Evolutionary conservation across 257 asterid species (phyloP).

Genomic region (Phtheirospermum japonicum): DNA sequence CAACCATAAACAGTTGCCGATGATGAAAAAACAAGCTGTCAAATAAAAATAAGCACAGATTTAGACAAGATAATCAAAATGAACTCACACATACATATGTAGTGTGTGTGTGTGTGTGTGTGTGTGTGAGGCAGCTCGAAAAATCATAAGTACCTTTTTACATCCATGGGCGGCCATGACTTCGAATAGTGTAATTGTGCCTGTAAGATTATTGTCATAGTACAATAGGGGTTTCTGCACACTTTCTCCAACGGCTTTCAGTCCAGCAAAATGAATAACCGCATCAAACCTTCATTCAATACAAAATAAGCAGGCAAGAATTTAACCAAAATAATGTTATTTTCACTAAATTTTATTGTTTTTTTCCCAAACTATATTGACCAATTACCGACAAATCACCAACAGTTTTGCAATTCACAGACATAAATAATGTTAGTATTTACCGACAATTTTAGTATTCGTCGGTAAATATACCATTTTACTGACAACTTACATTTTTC

Average conservation of each 20-base stretch:
- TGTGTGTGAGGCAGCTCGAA: background rate
- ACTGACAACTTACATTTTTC: no score
- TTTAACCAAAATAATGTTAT: background rate
- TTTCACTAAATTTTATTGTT: no score
- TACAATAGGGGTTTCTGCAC: slow-evolving; percentile 81
- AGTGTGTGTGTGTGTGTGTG: no score
- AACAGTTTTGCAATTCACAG: no score
- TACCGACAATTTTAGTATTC: no score
- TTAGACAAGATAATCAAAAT: slow-evolving; percentile 1
- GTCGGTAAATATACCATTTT: no score
- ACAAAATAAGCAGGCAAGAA: background rate
- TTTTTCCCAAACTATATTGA: no score
- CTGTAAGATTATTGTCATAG: slow-evolving; percentile 75
- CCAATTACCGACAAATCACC: no score
- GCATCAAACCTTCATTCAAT: slow-evolving; percentile 70
- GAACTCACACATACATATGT: background rate
- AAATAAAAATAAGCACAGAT: slow-evolving; percentile 26
- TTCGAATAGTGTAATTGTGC: slow-evolving; percentile 74
- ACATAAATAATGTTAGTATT: no score
- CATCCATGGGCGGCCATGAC: slow-evolving; percentile 96
- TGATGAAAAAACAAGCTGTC: slow-evolving; percentile 94
- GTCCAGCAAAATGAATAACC: slow-evolving; percentile 95
- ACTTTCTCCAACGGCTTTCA: slow-evolving; percentile 98
- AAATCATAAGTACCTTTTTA: slow-evolving; percentile 49
- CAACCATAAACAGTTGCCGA: slow-evolving; percentile 97